Conservation (phyloP, 768 basidiomycete species). For the Pleurotus sapidus region DNA sequence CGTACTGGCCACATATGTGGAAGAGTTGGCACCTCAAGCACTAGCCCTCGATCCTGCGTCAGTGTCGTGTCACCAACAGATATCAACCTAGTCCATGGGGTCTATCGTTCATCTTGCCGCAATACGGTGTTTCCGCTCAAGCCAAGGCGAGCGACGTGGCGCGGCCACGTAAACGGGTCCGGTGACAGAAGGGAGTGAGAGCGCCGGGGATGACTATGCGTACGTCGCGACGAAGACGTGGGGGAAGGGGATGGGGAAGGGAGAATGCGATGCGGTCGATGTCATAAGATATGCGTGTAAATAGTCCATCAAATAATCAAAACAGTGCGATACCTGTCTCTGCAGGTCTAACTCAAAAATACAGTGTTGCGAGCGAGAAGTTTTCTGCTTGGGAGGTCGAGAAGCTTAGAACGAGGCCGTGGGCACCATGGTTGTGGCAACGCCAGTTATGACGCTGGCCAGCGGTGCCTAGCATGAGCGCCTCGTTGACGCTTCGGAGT, state of each 20-base stretch:
- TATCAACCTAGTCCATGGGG: conserved; percentile 47
- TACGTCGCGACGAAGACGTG: conserved; percentile 4
- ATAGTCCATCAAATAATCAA: conserved; percentile 11
- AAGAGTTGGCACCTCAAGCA: conserved; percentile 53
- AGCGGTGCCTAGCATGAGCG: conserved; percentile 82
- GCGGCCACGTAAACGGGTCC: conserved; percentile 5
- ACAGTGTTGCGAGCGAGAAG: conserved; percentile 35
- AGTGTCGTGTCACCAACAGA: conserved; percentile 50
- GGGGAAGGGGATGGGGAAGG: neutral
- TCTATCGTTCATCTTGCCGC: conserved; percentile 46
- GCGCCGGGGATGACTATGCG: neutral
- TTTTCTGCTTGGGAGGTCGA: conserved; percentile 23
- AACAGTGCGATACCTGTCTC: conserved; percentile 16
- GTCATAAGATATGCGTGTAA: conserved; percentile 2
- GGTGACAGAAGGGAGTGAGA: neutral
- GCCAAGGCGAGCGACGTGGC: conserved; percentile 8
- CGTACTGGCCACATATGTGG: conserved; percentile 49
- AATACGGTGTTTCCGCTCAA: conserved; percentile 13
- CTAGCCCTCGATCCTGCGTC: conserved; percentile 66
- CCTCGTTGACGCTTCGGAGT: conserved; percentile 79
- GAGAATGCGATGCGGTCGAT: neutral
- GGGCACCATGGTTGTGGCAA: conserved; percentile 47
- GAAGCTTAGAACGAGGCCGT: conserved; percentile 44
- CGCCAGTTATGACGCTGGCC: conserved; percentile 59
- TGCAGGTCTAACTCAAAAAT: conserved; percentile 23